Evolutionary conservation across 768 basidiomycete genomes (phyloP).

Genomic region (Fomitopsis pulvina): DNA sequence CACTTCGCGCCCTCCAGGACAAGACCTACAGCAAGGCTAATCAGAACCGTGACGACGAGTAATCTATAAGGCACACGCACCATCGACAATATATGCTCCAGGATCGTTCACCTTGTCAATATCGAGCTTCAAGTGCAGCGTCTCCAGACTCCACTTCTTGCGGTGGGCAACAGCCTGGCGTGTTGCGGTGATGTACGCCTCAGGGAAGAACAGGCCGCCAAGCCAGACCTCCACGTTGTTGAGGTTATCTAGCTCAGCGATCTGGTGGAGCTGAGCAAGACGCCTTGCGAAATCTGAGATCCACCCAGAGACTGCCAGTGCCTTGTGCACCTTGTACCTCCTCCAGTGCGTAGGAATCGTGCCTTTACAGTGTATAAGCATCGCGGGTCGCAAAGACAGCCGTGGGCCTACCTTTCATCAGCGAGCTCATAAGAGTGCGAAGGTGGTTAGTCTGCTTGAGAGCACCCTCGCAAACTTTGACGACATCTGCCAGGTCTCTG

Average conservation of each 20-base stretch:
- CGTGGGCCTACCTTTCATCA: constrained; percentile 70
- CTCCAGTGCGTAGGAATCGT: constrained; percentile 87
- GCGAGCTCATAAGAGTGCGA: constrained; percentile 80
- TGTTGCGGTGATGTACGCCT: constrained; percentile 93
- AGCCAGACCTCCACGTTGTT: constrained; percentile 81
- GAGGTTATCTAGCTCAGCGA: constrained; percentile 58
- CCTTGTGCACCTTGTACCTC: constrained; percentile 79
- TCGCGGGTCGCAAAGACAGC: constrained; percentile 6
- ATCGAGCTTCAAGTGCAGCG: constrained; percentile 71
- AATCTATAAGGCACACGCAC: constrained; percentile 36
- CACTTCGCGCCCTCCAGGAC: constrained; percentile 84
- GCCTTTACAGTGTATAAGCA: constrained; percentile 36
- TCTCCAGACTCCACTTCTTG: constrained; percentile 90
- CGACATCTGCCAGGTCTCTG: constrained; percentile 74
- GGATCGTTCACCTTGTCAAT: constrained; percentile 76
- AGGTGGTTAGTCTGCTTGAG: constrained; percentile 96
- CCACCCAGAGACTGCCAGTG: constrained; percentile 81
- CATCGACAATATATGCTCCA: constrained; percentile 80
- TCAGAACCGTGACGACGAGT: not conserved
- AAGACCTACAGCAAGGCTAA: constrained; percentile 48
- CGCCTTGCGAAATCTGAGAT: constrained; percentile 77
- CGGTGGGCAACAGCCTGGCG: constrained; percentile 93
- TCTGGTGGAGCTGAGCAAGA: constrained; percentile 72
- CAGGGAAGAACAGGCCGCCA: constrained; percentile 93
- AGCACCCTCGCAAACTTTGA: constrained; percentile 78